These are phyloP conservation scores for Pseudogymnoascus destructans DNA, from an alignment of 2,329 filamentous ascomycete species.

Conservation along the genomic window DNA sequence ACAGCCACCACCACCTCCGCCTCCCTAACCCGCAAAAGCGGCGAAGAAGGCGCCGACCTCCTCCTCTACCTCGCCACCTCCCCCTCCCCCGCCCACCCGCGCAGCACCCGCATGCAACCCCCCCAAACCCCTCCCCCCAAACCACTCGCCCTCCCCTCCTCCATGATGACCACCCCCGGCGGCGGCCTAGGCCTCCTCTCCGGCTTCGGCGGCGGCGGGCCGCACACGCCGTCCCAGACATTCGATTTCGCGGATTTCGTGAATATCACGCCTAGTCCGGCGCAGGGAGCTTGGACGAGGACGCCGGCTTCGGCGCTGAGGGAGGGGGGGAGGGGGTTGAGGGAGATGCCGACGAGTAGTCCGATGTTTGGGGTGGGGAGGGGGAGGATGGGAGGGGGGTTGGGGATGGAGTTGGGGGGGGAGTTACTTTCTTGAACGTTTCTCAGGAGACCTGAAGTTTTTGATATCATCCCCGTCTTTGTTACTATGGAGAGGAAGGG, in stretches of 20 bases:
- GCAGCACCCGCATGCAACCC: conserved; percentile 43
- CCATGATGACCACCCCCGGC: conserved; percentile 78
- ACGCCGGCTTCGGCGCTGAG: not conserved
- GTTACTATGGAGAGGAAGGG: not conserved
- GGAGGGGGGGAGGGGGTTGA: not conserved
- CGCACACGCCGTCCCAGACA: conserved; percentile 64
- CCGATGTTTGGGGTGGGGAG: not conserved
- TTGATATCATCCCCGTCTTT: not conserved
- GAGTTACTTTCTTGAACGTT: not conserved
- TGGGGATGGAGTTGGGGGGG: not conserved
- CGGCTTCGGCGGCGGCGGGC: conserved; percentile 57
- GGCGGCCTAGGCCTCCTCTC: conserved; percentile 49
- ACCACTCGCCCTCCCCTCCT: conserved; percentile 59
- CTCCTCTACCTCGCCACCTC: conserved; percentile 81
- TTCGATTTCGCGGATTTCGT: conserved; percentile 97
- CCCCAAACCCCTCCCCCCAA: conserved; percentile 67
- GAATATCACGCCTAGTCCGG: conserved; percentile 92
- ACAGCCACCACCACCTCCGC: conserved; percentile 24
- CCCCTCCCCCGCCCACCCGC: conserved; percentile 64
- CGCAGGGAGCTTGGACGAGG: conserved; percentile 61
- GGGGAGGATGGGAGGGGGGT: not conserved
- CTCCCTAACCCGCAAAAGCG: conserved; percentile 38
- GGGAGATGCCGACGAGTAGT: not conserved
- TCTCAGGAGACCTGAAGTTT: not conserved
- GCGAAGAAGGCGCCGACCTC: conserved; percentile 70